Base-by-base conservation (phyloP, 257 asterid species). In the Solanum paucissectum region DNA sequence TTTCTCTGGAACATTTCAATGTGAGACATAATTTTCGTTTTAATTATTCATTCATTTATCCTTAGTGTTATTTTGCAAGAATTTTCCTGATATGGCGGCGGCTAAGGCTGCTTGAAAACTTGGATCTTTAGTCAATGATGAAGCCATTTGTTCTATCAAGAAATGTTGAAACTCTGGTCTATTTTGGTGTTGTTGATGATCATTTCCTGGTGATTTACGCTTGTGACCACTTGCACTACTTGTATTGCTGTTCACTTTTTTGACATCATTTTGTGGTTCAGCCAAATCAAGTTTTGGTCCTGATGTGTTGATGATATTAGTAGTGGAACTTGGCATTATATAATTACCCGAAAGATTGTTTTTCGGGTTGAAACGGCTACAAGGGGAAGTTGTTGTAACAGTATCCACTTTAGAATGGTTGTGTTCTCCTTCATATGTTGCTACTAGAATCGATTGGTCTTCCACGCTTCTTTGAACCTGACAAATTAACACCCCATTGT, bases 361-460 rank as follows among this genome's bases (percentile, higher is more conserved):
- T 12, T 55, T 75, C 16, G 55, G 37, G 73, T 46, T 71, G 13
- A 77, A 86, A n/a, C 84, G 88, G 84, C 37, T 29, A 40, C 16
- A 75, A 0, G 73, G 72, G 10, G 71, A 32, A 38, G 87, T 62
- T 9, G 77, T 84, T 27, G 77, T 37, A 69, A 42, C 62, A 9
- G 33, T 18, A 44, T 71, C 87, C 55, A 34, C 40, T 49, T 88
- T 88, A 5, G 89, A 79, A 74, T 95, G 98, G 92, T 95, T 94
- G 91, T 95, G 98, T 86, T 95, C 98, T 83, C 98, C 98, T 91
- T 94, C 98, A 69, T 94, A 94, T 25, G 95, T 94, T 83, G 95
- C 98, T 5, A 94, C 93, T 12, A 94, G 72, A 33, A 94, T 74
- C 12, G 96, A 91, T 83, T 92, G 95, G 88, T 94, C 96, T 69